Evolutionary conservation across 2,329 filamentous ascomycete genomes (phyloP).

Genomic region (Cladophialophora exuberans): DNA sequence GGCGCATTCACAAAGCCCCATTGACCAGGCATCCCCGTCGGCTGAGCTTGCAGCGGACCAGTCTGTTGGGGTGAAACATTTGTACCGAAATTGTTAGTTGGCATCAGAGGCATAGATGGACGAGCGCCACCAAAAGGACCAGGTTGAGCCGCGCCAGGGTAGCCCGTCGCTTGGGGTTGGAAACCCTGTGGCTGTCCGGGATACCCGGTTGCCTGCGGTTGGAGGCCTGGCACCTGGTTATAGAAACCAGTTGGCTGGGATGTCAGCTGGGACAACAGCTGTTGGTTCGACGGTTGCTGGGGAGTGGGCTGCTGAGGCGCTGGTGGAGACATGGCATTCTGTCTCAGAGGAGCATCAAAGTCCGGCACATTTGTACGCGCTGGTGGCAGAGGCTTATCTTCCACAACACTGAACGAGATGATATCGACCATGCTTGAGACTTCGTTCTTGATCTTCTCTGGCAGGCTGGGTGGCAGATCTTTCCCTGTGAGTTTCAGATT

Average conservation of each 20-base stretch:
- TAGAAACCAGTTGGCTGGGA: conserved; percentile 56
- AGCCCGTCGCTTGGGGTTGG: conserved; percentile 71
- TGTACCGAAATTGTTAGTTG: conserved; percentile 67
- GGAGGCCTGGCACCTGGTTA: conserved; percentile 60
- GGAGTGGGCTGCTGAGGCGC: conserved; percentile 67
- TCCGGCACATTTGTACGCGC: conserved; percentile 69
- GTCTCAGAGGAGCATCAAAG: conserved; percentile 62
- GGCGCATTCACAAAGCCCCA: conserved; percentile 99
- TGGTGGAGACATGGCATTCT: conserved; percentile 55
- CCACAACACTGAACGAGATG: conserved; percentile 89
- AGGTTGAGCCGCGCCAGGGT: conserved; percentile 70
- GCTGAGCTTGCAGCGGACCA: conserved; percentile 85
- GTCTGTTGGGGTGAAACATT: conserved; percentile 64
- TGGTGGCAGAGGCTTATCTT: conserved; percentile 62
- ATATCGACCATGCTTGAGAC: conserved; percentile 99
- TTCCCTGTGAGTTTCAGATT: conserved; percentile 91
- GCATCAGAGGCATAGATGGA: conserved; percentile 82
- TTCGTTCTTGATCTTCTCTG: conserved; percentile 89
- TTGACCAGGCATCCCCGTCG: conserved; percentile 88
- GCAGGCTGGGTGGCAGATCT: conserved; percentile 71
- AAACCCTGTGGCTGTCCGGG: conserved; percentile 45
- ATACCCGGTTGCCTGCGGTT: conserved; percentile 46
- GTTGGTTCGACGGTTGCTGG: conserved; percentile 70
- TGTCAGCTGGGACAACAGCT: conserved; percentile 61
- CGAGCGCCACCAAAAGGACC: conserved; percentile 80